phyloP scores from a whole-genome alignment of 2,329 filamentous ascomycete species.

The Periglandula ipomoeae region DNA sequence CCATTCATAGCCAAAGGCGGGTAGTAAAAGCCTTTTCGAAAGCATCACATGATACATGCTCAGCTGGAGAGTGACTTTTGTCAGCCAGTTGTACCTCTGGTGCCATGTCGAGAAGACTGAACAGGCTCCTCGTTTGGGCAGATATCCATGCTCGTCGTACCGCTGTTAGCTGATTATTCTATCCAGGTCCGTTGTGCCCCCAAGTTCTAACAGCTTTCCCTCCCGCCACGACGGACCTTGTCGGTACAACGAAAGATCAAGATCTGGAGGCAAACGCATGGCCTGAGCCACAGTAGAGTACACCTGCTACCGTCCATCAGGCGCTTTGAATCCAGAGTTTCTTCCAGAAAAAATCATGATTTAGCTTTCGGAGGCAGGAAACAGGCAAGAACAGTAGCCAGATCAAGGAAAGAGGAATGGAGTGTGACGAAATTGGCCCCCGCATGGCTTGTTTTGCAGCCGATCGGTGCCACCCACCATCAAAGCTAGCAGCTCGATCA shows the following conservation, averaged over 20 bases:
- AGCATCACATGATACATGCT: too few relatives aligned
- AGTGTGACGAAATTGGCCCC: not conserved
- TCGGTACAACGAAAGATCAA: too few relatives aligned
- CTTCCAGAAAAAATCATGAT: not conserved
- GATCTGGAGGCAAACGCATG: too few relatives aligned
- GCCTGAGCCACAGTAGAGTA: not conserved
- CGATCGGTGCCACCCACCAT: not conserved
- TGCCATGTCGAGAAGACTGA: too few relatives aligned
- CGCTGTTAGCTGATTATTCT: too few relatives aligned
- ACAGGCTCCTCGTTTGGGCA: too few relatives aligned
- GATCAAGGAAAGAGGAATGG: not conserved
- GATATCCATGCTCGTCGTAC: too few relatives aligned
- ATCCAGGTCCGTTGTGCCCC: too few relatives aligned
- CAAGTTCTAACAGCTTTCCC: not conserved
- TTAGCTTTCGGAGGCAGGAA: not conserved
- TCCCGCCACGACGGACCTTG: not conserved
- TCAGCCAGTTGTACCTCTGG: too few relatives aligned
- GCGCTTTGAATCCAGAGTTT: not conserved
- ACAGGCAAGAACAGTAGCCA: not conserved
- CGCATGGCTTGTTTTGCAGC: not conserved
- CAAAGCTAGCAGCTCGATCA: not conserved
- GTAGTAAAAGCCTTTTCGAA: too few relatives aligned
- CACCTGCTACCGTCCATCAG: not conserved
- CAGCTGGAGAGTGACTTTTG: too few relatives aligned
- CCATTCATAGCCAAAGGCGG: too few relatives aligned